phyloP scores from a whole-genome alignment of 1,284 basidiomycete genomes.

The Cutaneotrichosporon spelunceum region DNA sequence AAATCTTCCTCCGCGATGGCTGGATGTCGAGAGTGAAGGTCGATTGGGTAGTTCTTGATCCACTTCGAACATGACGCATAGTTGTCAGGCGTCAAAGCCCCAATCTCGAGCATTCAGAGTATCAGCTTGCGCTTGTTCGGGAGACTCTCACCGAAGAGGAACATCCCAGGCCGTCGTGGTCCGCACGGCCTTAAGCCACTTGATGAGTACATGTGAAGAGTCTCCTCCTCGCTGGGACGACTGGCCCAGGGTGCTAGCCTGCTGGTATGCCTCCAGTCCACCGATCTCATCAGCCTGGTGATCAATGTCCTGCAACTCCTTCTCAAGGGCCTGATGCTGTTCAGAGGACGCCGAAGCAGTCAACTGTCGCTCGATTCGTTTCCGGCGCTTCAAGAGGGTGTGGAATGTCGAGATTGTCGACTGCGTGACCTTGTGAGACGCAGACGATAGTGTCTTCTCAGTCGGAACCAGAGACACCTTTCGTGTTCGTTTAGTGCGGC shows the following conservation, averaged over 20 bases:
- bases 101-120: constrained; percentile 73
- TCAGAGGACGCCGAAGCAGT: neutral
- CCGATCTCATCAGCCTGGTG: constrained; percentile 64
- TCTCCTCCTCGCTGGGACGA: constrained; percentile 75
- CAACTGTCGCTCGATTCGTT: constrained; percentile 28
- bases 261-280: constrained; percentile 72
- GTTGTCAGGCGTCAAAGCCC: constrained; percentile 77
- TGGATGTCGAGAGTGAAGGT: constrained; percentile 74
- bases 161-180: neutral
- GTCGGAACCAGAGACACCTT: constrained; percentile 17
- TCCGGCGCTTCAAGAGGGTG: constrained; percentile 44
- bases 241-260: constrained; percentile 75
- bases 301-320: constrained; percentile 57
- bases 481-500: constrained; percentile 14
- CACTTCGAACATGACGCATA: constrained; percentile 64
- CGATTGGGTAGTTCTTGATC: constrained; percentile 71
- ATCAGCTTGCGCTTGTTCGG: neutral
- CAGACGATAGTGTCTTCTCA: constrained; percentile 5
- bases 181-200: constrained; percentile 65
- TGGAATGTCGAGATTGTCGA: constrained; percentile 47
- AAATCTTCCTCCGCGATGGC: constrained; percentile 77
- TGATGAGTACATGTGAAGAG: constrained; percentile 70
- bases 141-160: constrained; percentile 7
- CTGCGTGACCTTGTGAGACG: constrained; percentile 41
- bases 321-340: constrained; percentile 11